Conservation (phyloP, 331 rosid species). For the Acacia concinna region DNA sequence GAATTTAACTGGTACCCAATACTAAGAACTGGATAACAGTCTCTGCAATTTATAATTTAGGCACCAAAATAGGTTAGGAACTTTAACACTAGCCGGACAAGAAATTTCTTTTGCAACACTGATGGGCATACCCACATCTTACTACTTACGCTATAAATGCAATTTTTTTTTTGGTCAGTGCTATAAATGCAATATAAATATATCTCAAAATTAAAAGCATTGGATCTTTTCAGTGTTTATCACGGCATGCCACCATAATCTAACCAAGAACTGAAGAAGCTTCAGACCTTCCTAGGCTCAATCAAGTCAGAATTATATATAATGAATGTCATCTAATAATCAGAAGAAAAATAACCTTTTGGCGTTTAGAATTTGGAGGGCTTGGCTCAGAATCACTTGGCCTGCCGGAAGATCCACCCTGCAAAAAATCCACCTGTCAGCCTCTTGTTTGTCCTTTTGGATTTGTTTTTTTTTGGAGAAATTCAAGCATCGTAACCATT, state of each 20-base stretch:
- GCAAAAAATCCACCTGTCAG: constrained; percentile 34
- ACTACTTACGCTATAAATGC: neutral
- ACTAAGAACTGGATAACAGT: neutral
- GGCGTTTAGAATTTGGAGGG: constrained; percentile 51
- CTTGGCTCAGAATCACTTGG: constrained; percentile 38
- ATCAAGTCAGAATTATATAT: neutral
- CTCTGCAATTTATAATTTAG: neutral
- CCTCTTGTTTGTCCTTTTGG: neutral
- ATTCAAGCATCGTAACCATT: neutral
- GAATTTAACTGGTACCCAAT: neutral
- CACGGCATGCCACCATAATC: constrained; percentile 1
- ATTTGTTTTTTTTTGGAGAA: constrained; percentile 2
- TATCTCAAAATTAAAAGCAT: neutral
- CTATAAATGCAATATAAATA: neutral
- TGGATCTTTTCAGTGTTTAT: neutral
- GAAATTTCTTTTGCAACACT: constrained; percentile 1
- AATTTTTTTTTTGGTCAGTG: too few relatives aligned
- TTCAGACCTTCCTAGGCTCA: neutral
- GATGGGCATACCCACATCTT: neutral
- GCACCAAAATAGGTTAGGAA: neutral
- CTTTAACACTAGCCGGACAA: neutral
- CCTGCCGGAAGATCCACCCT: constrained; percentile 50
- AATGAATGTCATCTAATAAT: constrained; percentile 3
- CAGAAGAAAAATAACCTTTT: constrained; percentile 38
- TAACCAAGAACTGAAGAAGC: neutral